Percentiles rank a stretch among this genome's conserved stretches.
Evolutionary conservation across 768 basidiomycete species (phyloP).

Genomic region (Suillus brevipes): DNA sequence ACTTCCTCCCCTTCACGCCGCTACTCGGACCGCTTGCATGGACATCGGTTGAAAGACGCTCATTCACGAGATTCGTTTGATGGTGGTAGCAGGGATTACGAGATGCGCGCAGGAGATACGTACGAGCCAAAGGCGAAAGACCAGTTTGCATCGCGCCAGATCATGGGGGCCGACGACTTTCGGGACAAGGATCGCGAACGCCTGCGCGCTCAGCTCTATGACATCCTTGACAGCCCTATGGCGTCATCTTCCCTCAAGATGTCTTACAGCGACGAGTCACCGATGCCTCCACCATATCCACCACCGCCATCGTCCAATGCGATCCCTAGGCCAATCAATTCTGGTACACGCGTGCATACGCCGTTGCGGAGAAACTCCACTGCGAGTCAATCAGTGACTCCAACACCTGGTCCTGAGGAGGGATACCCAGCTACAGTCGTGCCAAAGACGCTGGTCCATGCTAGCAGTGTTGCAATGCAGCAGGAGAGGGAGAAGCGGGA

Average conservation of each 20-base stretch:
- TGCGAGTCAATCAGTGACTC: neutral
- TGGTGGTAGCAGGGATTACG: conserved; percentile 23
- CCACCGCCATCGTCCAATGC: conserved; percentile 16
- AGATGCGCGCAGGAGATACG: conserved; percentile 23
- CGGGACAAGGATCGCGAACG: conserved; percentile 31
- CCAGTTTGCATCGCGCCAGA: conserved; percentile 23
- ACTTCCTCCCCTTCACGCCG: conserved; percentile 30
- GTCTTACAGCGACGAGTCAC: conserved; percentile 29
- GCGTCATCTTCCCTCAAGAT: conserved; percentile 46
- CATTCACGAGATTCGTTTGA: conserved; percentile 22
- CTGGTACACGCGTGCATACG: conserved; percentile 8
- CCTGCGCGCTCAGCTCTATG: conserved; percentile 39
- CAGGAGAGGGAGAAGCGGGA: conserved; percentile 47
- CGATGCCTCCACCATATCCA: conserved; percentile 25
- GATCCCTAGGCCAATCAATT: conserved; percentile 25
- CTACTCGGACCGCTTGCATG: conserved; percentile 21
- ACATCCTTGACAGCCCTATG: conserved; percentile 45
- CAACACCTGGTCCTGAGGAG: neutral
- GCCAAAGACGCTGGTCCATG: conserved; percentile 41
- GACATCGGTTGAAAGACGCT: conserved; percentile 27
- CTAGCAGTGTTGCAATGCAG: conserved; percentile 54
- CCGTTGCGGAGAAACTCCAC: conserved; percentile 4
- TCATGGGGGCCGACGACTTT: conserved; percentile 25
- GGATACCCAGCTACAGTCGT: neutral
- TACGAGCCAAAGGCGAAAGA: conserved; percentile 27